Percentiles rank a stretch among this genome's conserved stretches.
phyloP scores from a whole-genome alignment of 345 rosid species.

The Erysimum cheiranthoides region DNA sequence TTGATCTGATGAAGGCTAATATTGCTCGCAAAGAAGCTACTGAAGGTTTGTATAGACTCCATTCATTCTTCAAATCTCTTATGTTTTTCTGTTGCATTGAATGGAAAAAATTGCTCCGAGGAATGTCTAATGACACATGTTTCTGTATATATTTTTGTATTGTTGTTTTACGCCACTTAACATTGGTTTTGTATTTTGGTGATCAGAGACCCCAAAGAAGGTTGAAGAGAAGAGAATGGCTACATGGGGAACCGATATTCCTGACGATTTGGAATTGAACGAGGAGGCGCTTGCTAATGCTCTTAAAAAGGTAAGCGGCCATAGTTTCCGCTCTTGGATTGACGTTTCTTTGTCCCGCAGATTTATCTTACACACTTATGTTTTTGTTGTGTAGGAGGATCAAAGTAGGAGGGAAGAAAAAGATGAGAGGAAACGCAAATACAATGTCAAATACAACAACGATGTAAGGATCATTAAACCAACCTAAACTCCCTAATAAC shows the following conservation, averaged over 20 bases:
- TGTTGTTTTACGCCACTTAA: neutral
- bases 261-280: slow-evolving; percentile 72
- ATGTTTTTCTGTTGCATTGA: neutral
- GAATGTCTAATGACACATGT: neutral
- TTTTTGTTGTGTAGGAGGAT: slow-evolving; percentile 59
- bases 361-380: neutral
- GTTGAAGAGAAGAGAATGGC: slow-evolving; percentile 71
- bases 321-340: neutral
- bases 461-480: slow-evolving; percentile 49
- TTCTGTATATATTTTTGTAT: neutral
- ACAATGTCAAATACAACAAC: slow-evolving; percentile 62
- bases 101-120: neutral
- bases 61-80: slow-evolving; percentile 10
- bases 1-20: slow-evolving; percentile 84
- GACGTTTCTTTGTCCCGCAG: neutral
- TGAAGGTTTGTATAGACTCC: slow-evolving; percentile 46
- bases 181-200: slow-evolving; percentile 11
- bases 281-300: slow-evolving; percentile 65
- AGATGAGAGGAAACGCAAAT: slow-evolving; percentile 72
- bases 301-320: slow-evolving; percentile 60
- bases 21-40: slow-evolving; percentile 75
- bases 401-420: slow-evolving; percentile 55
- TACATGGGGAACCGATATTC: slow-evolving; percentile 80
- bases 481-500: neutral
- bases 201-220: slow-evolving; percentile 44